Base-by-base conservation (phyloP, 345 rosid genomes). In the Triadica sebifera region DNA sequence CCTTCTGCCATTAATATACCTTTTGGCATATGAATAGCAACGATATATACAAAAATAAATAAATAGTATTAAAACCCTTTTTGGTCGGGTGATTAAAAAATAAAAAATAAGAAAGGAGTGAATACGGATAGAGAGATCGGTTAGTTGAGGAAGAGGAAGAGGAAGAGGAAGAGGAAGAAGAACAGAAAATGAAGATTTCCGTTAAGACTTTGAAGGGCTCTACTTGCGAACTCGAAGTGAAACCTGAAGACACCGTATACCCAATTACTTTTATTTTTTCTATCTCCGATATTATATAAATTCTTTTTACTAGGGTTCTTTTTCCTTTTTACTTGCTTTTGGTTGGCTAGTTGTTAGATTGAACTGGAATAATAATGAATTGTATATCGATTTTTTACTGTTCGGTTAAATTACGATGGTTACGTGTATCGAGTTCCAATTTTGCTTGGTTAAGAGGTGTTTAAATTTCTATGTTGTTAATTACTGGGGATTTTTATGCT, bases 191-290 rank as follows among this genome's bases (percentile, higher is more conserved):
- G 93, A 91, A 86, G 92, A 73, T 89, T 84, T 87, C 82, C 68
- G 86, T 91, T 4, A 91, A 89, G 84, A 89, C 93, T 66, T 89
- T 91, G 85, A 91, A 86, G 77, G 93, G 93, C 19, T 81, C 88
- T 45, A 71, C 79, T 81, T 91, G 89, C 86, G 89, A 89, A 55
- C 75, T 91, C 85, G 87, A 91, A 81, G 96, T 91, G 6, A 82
- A 83, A 22, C 89, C 93, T 4, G 74, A 83, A 55, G 93, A 91
- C 73, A 71, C 78, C 85, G 93, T 91, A 63, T 29, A 66, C 20
- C 59, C 62, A 16, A 41, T 68, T 12, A 41, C 25, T 55, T 20
- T 15, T 38, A 47, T 20, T 20, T 63, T 12, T 50, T 17, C n/a
- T 8, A 3, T 2, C 34, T 15, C 19, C 25, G 17, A 37, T 3